Percentiles rank a stretch among this genome's conserved stretches.
phyloP scores from a whole-genome alignment of 2,329 filamentous ascomycete species.

The Trichoderma pleuroti region DNA sequence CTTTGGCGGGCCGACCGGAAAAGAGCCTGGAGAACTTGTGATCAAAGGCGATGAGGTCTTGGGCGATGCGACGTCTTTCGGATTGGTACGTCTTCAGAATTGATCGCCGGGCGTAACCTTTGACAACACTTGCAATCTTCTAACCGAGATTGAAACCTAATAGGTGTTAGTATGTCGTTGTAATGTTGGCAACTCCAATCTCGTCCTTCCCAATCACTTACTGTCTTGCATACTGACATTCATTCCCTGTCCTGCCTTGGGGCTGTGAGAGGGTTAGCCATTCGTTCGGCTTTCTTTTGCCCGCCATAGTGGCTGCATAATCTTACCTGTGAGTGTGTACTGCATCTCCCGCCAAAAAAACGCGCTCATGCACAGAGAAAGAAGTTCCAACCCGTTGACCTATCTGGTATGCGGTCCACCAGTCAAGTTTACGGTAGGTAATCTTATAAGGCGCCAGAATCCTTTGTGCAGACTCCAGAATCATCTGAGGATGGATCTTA shows the following conservation, averaged over 20 bases:
- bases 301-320: not conserved
- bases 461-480: slow-evolving; percentile 58
- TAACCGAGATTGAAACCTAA: not conserved
- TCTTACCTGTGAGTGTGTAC: not conserved
- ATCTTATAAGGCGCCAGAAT: slow-evolving; percentile 66
- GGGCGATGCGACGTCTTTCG: not conserved
- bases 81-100: not conserved
- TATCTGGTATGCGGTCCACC: slow-evolving; percentile 54
- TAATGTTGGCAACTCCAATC: no score
- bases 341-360: not conserved
- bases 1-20: not conserved
- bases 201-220: not conserved
- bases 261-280: not conserved
- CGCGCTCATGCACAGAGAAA: not conserved
- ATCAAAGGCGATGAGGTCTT: not conserved
- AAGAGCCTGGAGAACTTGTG: not conserved
- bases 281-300: accelerated
- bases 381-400: slow-evolving; percentile 49
- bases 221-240: not conserved
- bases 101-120: not conserved
- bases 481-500: slow-evolving; percentile 57
- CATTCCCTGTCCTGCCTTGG: not conserved
- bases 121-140: not conserved
- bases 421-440: slow-evolving; percentile 60
- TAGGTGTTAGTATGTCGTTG: not conserved